Base-by-base conservation (phyloP, 2,329 filamentous ascomycete species). In the Colletotrichum higginsianum region DNA sequence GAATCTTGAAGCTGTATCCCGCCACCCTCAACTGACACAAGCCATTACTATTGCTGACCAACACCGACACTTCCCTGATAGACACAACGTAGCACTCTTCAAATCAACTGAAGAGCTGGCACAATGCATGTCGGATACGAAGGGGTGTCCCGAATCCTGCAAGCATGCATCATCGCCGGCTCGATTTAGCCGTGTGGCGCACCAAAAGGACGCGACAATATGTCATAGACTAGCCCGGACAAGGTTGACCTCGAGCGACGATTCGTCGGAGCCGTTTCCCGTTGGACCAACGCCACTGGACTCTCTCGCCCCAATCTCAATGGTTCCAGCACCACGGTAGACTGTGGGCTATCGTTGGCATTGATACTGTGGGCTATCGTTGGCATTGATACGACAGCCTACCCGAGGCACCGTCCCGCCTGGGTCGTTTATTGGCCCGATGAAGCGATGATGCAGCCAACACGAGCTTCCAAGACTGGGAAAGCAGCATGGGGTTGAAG, bases 401-500 rank as follows among this genome's bases (percentile, higher is more conserved):
- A 9, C 38, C 46, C 26, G 53, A 62, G 38, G 53, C 68, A 60
- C 40, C 52, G 65, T 42, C 8, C n/a, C 15, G 58, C 58, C 21
- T 58, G 58, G 58, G 49, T 55, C 18, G 12, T 67, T 52, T 38
- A 58, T 68, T 58, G 52, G 35, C n/a, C 44, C 64, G 18, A 50
- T 46, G 26, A 46, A 30, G 9, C 50, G 26, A 26, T 26, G 26
- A 18, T 16, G 23, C 30, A 35, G 2, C 30, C 44, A 21, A 38
- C 21, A 50, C 38, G 40, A n/a, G 38, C 9, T 30, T 16, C 44
- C 65, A 55, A 58, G 11, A 57, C 63, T 46, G 44, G 26, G 58
- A 38, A 47, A 46, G 47, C 35, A 46, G 38, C 16, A 47, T 44
- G 50, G 53, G 67, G 38, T 53, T 35, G 12, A 26, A n/a, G 23